Evolutionary conservation across 2,329 filamentous ascomycete species (phyloP).

Genomic region (Aspergillus floridensis): DNA sequence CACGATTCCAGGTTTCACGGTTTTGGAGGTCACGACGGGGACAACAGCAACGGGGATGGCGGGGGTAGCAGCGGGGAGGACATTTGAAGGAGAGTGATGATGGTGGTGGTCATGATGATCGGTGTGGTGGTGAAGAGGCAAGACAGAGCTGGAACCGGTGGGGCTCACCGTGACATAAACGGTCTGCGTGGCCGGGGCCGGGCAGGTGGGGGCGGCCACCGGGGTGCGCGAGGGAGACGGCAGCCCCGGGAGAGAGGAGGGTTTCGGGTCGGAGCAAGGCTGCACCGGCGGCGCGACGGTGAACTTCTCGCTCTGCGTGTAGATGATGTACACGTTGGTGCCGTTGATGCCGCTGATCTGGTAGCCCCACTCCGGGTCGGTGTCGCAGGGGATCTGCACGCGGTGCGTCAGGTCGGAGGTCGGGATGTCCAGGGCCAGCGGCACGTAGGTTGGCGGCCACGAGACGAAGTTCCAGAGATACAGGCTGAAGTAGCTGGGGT

Average conservation of each 20-base stretch:
- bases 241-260: conserved; percentile 12
- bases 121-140: conserved; percentile 5
- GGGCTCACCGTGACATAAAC: conserved; percentile 26
- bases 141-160: conserved; percentile 19
- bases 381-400: conserved; percentile 42
- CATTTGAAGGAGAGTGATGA: conserved; percentile 4
- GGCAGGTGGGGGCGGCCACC: background rate
- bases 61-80: conserved; percentile 14
- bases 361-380: conserved; percentile 38
- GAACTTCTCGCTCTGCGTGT: conserved; percentile 44
- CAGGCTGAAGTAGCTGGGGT: conserved; percentile 41
- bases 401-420: conserved; percentile 30
- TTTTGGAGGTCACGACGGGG: conserved; percentile 10
- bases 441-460: conserved; percentile 43
- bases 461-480: conserved; percentile 48
- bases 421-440: conserved; percentile 37
- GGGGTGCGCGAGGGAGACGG: conserved; percentile 7
- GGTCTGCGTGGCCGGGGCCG: conserved; percentile 16
- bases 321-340: conserved; percentile 47
- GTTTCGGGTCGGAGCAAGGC: conserved; percentile 27
- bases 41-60: conserved; percentile 8
- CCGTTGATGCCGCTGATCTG: conserved; percentile 49
- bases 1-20: conserved; percentile 23
- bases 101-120: background rate
- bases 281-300: conserved; percentile 22